These are phyloP conservation scores for Penicillium ochrochloron DNA, from an alignment of 495 filamentous ascomycete species.

Conservation along the genomic window DNA sequence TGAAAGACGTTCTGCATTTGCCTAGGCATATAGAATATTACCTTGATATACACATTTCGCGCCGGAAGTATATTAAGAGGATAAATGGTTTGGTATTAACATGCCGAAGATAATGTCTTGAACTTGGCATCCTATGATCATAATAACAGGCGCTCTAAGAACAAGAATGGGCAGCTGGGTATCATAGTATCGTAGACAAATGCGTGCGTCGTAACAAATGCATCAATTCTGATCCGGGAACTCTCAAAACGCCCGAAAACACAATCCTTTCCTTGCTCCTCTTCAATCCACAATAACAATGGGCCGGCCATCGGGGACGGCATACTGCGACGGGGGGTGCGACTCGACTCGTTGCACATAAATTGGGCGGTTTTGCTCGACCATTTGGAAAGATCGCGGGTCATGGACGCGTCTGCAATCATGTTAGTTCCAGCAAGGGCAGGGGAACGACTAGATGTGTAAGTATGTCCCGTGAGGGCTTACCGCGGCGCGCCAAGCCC, in stretches of 20 bases:
- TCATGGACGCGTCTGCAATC: constrained; percentile 24
- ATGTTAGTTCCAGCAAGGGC: constrained; percentile 14
- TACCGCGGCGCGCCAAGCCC: constrained; percentile 28
- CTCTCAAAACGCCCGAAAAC: constrained; percentile 7
- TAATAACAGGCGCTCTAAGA: constrained; percentile 21
- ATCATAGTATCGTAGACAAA: constrained; percentile 45
- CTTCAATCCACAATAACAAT: constrained; percentile 44
- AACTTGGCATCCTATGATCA: constrained; percentile 9
- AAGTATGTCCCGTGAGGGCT: constrained; percentile 18
- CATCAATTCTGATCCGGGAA: constrained; percentile 9
- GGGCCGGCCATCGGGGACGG: constrained; percentile 31
- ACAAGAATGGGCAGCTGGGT: constrained; percentile 37
- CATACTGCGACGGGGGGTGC: constrained; percentile 25
- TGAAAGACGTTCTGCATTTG: not conserved
- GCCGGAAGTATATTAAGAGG: not conserved
- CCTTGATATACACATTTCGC: not conserved
- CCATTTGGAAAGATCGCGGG: constrained; percentile 28
- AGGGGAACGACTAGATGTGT: not conserved
- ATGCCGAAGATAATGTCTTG: not conserved
- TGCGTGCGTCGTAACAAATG: constrained; percentile 13
- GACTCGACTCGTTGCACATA: constrained; percentile 35
- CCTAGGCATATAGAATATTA: not conserved
- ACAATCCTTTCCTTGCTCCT: not conserved
- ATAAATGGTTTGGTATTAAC: not conserved
- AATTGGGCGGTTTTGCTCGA: constrained; percentile 33